phyloP scores from a whole-genome alignment of 345 rosid species.

The Gossypium arboreum region DNA sequence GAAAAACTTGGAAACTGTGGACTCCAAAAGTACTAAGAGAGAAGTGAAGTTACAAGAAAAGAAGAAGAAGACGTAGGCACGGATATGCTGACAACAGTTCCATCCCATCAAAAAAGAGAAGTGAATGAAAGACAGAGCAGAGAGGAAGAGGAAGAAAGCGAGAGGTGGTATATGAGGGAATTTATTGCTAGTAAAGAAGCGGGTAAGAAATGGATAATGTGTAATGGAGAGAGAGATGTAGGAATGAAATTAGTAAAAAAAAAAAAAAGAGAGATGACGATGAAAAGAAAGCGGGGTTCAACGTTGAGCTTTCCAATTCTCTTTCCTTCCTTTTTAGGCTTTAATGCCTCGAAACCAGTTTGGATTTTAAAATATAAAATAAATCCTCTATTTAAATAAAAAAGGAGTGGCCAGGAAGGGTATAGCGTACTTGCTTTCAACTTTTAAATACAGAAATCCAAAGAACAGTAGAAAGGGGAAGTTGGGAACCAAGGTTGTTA shows the following conservation, averaged over 20 bases:
- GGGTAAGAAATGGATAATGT: constrained; percentile 32
- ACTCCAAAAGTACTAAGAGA: background rate
- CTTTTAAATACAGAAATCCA: constrained; percentile 13
- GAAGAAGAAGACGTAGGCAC: too few relatives aligned
- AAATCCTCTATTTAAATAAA: background rate
- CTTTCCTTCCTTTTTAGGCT: constrained; percentile 39
- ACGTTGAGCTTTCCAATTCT: constrained; percentile 17
- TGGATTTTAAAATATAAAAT: background rate
- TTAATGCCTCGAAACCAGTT: constrained; percentile 20
- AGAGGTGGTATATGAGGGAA: background rate
- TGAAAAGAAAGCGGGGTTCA: constrained; percentile 18
- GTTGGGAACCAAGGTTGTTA: too few relatives aligned
- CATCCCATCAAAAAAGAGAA: background rate
- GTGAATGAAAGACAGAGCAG: background rate
- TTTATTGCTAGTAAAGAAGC: background rate
- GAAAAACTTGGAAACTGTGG: constrained; percentile 4
- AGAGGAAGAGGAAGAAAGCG: background rate
- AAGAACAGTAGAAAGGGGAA: too few relatives aligned
- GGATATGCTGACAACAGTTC: too few relatives aligned
- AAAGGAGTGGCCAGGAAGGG: constrained; percentile 42
- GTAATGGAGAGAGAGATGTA: background rate
- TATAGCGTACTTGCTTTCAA: constrained; percentile 41
- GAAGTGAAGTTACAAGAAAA: background rate
- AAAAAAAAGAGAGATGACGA: constrained; percentile 9
- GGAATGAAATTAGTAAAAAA: constrained; percentile 14